Conservation (phyloP, 768 basidiomycete species). For the Macrolepiota albuminosa region DNA sequence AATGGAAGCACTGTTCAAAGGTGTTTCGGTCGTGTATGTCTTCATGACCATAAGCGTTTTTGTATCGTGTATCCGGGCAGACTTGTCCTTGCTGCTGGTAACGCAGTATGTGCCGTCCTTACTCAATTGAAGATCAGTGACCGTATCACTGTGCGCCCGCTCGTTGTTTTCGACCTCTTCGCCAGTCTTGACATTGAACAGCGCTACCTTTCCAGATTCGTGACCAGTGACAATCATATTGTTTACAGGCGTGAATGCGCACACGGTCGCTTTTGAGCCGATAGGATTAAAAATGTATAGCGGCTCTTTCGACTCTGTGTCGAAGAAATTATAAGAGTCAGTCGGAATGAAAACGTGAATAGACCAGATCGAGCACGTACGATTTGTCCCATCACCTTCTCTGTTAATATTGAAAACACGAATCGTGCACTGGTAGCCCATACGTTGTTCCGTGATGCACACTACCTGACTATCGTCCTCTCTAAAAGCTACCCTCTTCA, state of each 20-base stretch:
- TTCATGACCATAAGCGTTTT: conserved; percentile 89
- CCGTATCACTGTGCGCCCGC: conserved; percentile 78
- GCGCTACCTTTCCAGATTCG: conserved; percentile 91
- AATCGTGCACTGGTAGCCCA: conserved; percentile 89
- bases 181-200: conserved; percentile 86
- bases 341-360: not conserved
- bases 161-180: conserved; percentile 83
- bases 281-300: conserved; percentile 77
- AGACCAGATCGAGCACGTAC: conserved; percentile 42
- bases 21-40: conserved; percentile 90
- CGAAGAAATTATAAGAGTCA: conserved; percentile 1
- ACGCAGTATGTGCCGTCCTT: conserved; percentile 92
- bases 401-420: conserved; percentile 85
- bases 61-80: conserved; percentile 88
- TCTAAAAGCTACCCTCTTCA: conserved; percentile 92
- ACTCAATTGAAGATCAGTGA: conserved; percentile 91
- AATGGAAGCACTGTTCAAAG: conserved; percentile 89
- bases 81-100: conserved; percentile 96
- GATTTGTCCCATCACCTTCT: conserved; percentile 74
- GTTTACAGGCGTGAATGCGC: conserved; percentile 79
- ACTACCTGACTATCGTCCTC: conserved; percentile 80
- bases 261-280: conserved; percentile 96
- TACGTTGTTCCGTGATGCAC: conserved; percentile 95
- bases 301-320: conserved; percentile 71
- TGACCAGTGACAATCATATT: conserved; percentile 89